Conservation (phyloP, 768 basidiomycete species). For the Exsudoporus frostii region DNA sequence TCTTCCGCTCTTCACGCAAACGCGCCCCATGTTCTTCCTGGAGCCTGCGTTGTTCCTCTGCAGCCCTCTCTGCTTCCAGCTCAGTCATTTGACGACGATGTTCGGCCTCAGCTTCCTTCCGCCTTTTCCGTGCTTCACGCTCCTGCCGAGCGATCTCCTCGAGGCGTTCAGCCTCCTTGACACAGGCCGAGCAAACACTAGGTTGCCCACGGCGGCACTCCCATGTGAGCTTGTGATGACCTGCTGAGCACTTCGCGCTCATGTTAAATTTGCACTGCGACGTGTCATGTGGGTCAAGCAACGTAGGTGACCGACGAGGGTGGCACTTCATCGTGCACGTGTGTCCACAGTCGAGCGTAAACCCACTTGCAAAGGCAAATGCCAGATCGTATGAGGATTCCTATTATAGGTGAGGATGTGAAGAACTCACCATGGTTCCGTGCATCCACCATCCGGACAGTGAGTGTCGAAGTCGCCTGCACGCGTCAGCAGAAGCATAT, state of each 20-base stretch:
- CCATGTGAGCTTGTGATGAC: constrained; percentile 42
- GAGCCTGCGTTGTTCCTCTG: neutral
- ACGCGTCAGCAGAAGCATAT: constrained; percentile 34
- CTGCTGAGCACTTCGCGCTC: constrained; percentile 36
- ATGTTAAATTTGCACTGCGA: constrained; percentile 43
- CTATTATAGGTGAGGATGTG: too few species aligned
- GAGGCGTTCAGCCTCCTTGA: constrained; percentile 35
- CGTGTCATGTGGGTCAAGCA: constrained; percentile 1
- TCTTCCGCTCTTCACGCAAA: constrained; percentile 35
- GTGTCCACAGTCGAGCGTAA: constrained; percentile 33
- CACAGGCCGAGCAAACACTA: constrained; percentile 42
- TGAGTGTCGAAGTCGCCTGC: constrained; percentile 49
- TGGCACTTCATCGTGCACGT: constrained; percentile 61
- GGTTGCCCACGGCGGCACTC: constrained; percentile 41
- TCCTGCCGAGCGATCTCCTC: constrained; percentile 38
- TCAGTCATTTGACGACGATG: constrained; percentile 39
- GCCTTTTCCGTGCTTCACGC: constrained; percentile 37
- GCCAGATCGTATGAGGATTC: neutral
- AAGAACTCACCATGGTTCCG: constrained; percentile 48
- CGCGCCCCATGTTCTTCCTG: constrained; percentile 30
- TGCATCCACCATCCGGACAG: constrained; percentile 64
- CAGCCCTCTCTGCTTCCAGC: constrained; percentile 20
- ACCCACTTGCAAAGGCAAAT: neutral
- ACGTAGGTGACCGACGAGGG: constrained; percentile 41
- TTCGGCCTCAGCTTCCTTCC: constrained; percentile 40